Evolutionary conservation across 2,329 filamentous ascomycete species (phyloP).

Genomic region (Westerdykella ornata): DNA sequence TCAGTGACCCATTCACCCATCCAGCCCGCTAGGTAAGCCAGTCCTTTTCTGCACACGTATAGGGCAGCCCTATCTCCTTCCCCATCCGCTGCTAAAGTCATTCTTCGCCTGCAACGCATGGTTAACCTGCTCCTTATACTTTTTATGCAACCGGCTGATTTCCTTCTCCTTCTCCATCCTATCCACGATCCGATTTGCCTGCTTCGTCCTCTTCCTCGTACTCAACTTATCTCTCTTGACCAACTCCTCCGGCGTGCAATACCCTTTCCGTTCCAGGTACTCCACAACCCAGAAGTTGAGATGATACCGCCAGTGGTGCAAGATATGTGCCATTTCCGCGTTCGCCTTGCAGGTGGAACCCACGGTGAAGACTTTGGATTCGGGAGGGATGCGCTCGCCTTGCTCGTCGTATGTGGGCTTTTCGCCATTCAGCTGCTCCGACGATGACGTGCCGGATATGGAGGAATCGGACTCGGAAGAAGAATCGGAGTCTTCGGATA

Average conservation of each 20-base stretch:
- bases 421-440: conserved; percentile 14
- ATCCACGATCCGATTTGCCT: conserved; percentile 59
- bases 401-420: conserved; percentile 20
- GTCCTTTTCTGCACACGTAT: no score
- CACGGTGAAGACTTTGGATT: conserved; percentile 24
- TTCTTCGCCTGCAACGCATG: conserved; percentile 28
- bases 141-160: conserved; percentile 55
- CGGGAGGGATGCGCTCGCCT: conserved; percentile 25
- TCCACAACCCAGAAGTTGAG: conserved; percentile 66
- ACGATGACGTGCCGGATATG: conserved; percentile 4
- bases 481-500: conserved; percentile 37
- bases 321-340: conserved; percentile 62
- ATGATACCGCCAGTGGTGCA: conserved; percentile 69
- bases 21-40: no score
- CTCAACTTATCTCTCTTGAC: conserved; percentile 57
- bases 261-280: conserved; percentile 53
- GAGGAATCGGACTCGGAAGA: conserved; percentile 3
- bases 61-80: conserved; percentile 5
- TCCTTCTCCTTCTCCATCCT: conserved; percentile 55
- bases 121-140: conserved; percentile 56
- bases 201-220: conserved; percentile 51
- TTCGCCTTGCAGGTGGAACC: conserved; percentile 51
- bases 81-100: conserved; percentile 20
- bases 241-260: conserved; percentile 53
- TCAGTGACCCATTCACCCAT: no score